Evolutionary conservation across 2,329 filamentous ascomycete genomes (phyloP).

Genomic region (Hypoxylon sp.): DNA sequence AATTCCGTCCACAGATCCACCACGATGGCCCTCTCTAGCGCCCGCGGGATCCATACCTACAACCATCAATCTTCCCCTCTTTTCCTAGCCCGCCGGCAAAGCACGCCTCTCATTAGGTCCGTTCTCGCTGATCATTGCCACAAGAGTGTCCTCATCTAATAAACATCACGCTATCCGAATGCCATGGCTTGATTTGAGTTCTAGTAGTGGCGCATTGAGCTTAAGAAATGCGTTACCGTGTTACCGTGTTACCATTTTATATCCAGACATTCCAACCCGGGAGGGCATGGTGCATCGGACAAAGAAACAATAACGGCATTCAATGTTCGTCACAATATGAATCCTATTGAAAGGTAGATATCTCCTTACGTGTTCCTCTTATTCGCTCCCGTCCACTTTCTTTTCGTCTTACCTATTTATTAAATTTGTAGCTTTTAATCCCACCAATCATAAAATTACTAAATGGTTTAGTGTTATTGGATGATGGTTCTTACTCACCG

Average conservation of each 20-base stretch:
- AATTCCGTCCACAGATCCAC: slow-evolving; percentile 34
- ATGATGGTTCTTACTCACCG: not conserved
- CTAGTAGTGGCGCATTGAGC: slow-evolving; percentile 20
- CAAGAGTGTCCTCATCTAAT: slow-evolving; percentile 29
- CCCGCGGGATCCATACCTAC: slow-evolving; percentile 31
- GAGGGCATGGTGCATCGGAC: slow-evolving; percentile 4
- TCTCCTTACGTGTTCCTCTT: not conserved
- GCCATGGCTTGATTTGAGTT: slow-evolving; percentile 37
- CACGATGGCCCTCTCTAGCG: slow-evolving; percentile 13
- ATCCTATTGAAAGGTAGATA: not conserved
- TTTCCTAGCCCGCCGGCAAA: slow-evolving; percentile 44
- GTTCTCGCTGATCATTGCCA: slow-evolving; percentile 41
- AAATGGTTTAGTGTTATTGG: slow-evolving; percentile 12
- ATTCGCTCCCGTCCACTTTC: slow-evolving; percentile 7
- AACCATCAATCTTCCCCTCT: slow-evolving; percentile 39
- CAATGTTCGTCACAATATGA: slow-evolving; percentile 2
- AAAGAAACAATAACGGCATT: slow-evolving; percentile 6
- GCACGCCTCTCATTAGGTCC: slow-evolving; percentile 34
- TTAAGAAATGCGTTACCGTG: slow-evolving; percentile 31
- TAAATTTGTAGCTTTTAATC: slow-evolving; percentile 9
- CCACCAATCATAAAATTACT: slow-evolving; percentile 16
- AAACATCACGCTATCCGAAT: slow-evolving; percentile 45
- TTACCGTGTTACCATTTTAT: slow-evolving; percentile 27
- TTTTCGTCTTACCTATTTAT: not conserved
- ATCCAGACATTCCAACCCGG: slow-evolving; percentile 26